Percentiles rank a stretch among this genome's conserved stretches.
Evolutionary conservation across 139 green algal species (phyloP).

Genomic region (Coccomyxa sp.): DNA sequence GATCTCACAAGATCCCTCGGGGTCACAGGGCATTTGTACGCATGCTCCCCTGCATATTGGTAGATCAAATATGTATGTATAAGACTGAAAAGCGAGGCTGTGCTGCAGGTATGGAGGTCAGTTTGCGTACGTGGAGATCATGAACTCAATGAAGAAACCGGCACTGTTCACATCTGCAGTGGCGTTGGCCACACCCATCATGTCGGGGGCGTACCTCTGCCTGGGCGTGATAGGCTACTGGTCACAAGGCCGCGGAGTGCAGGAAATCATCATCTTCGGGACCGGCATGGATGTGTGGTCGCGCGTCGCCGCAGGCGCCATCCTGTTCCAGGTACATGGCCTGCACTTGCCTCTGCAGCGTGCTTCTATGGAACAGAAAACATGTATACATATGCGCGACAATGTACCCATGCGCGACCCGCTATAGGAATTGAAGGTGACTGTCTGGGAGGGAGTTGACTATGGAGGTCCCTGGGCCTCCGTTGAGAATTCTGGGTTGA

Average conservation of each 20-base stretch:
- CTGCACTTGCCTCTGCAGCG: neutral
- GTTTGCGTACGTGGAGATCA: slow-evolving; percentile 40
- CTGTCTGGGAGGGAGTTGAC: too few relatives aligned
- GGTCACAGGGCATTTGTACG: too few relatives aligned
- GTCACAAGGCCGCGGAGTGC: slow-evolving; percentile 18
- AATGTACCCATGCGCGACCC: too few relatives aligned
- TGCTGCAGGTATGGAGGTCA: slow-evolving; percentile 26
- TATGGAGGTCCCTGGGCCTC: too few relatives aligned
- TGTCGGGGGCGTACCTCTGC: slow-evolving; percentile 37
- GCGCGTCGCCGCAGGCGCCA: slow-evolving; percentile 29
- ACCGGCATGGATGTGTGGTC: slow-evolving; percentile 16
- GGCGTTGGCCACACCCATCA: slow-evolving; percentile 1
- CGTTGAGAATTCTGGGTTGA: too few relatives aligned
- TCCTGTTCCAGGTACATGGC: slow-evolving; percentile 41
- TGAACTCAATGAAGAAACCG: slow-evolving; percentile 27
- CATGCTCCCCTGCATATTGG: too few relatives aligned
- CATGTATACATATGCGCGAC: too few relatives aligned
- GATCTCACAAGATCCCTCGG: too few relatives aligned
- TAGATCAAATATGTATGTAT: neutral
- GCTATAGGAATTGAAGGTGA: too few relatives aligned
- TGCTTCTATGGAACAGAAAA: neutral
- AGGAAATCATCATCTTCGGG: slow-evolving; percentile 44
- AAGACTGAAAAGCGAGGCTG: neutral
- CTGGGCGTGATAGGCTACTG: slow-evolving; percentile 46
- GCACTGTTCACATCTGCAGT: slow-evolving; percentile 22